Evolutionary conservation across 1,284 basidiomycete genomes (phyloP), one percentile per base, ranked within the genome.

Genomic region (Boletus smithii): DNA sequence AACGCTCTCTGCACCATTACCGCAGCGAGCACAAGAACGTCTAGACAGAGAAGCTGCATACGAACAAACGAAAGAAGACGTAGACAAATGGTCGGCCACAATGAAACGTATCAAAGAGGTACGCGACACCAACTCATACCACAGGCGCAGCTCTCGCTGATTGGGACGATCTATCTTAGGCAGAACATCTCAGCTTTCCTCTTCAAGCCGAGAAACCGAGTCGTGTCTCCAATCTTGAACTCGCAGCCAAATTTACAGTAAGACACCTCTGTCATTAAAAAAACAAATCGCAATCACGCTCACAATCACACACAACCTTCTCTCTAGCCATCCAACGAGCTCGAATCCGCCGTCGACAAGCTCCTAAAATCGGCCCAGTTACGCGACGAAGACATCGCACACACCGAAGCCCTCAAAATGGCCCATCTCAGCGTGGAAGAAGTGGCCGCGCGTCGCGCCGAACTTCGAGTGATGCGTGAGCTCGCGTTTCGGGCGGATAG

Each of bases 31-130:
- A 0, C 91, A 97, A 65, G 94, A 97, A 54, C 84, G 89, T 37
- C 70, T 98, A 1, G 94, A 97, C 60, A 84, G 95, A 36, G 84
- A 93, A 63, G 95, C 93, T 4, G 97, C 95, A 0, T 97, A 97
- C 66, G 90, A 94, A 60, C 80, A 88, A 66, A 97, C 94, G 3
- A 92, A 91, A 62, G 80, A 83, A 56, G 95, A 98, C 66, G 88
- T 95, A 3, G 83, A 91, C 55, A 97, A 95, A 70, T 99, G 95
- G 95, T 83, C 83, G 37, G 83, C 83, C 8, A 90, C 92, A 3
- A 97, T 97, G 85, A 88, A 88, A 67, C 77, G 81, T 23, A 89
- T 95, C 53, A 83, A 84, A 58, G 88, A 93, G 72, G 87, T 82
- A 42, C 14, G 66, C 53, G 6, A 18, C 22, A 11, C 27, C 17